Base-by-base conservation (phyloP, 345 rosid species). In the Citrus inodora region DNA sequence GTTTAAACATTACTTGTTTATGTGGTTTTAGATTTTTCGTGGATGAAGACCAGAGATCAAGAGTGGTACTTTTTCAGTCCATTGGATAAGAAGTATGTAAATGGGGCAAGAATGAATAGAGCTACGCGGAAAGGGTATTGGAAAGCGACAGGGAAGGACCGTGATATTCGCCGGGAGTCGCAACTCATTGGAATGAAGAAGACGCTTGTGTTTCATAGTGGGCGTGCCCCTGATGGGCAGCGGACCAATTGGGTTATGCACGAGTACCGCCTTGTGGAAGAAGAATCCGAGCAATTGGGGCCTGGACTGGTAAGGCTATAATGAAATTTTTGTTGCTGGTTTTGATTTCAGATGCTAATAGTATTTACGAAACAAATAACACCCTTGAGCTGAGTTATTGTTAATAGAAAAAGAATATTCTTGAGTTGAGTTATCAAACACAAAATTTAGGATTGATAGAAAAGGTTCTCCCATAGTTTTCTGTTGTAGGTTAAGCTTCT, bases 241-340 rank as follows among this genome's bases (percentile, higher is more conserved):
- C 81, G 91, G 64, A 93, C 97, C 59, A 83, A 93, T 74, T 94
- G 98, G 98, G 85, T 92, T 28, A 90, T 93, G 90, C 92, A 94
- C 27, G 97, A 94, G 76, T 94, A 94, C 77, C 86, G 89, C 28
- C 90, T 94, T 58, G 84, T 81, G 78, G 89, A 87, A 24, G 84
- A 86, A 42, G 97, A 90, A 76, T 79, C 79, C 37, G 89, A 89
- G 42, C 86, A 40, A 55, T 74, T 81, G n/a, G 87, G 88, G 71
- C 66, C 68, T 51, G 66, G 67, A 62, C 87, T 89, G 94, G 97
- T 89, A 63, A 73, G 80, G 51, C 76, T 37, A 28, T 71, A 53
- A 51, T 46, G 24, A 51, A 25, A 46, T 77, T 24, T 9, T 80
- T 11, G 28, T 73, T 74, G 22, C 21, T 30, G 48, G 58, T 75